Evolutionary conservation across 2,329 filamentous ascomycete genomes (phyloP).

Genomic region (Bipolaris cookei): DNA sequence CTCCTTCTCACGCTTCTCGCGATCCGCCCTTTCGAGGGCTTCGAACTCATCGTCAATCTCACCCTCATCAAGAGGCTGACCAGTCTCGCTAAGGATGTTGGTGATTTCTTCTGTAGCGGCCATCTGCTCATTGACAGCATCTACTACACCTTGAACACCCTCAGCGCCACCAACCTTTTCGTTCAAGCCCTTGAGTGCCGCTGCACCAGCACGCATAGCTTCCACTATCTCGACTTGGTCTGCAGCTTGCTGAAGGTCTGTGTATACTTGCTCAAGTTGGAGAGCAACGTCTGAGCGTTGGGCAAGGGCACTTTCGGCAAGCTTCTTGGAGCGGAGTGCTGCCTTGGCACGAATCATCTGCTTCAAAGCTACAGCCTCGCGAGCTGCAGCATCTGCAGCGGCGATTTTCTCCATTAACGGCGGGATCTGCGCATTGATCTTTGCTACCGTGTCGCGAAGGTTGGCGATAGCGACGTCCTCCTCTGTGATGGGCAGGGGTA

Average conservation of each 20-base stretch:
- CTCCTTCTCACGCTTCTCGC: conserved; percentile 75
- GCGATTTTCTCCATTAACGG: conserved; percentile 64
- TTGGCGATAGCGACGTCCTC: conserved; percentile 84
- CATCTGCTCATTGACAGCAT: conserved; percentile 80
- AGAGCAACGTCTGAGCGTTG: conserved; percentile 74
- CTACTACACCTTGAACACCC: conserved; percentile 76
- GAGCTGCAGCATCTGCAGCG: conserved; percentile 63
- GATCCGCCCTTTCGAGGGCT: conserved; percentile 72
- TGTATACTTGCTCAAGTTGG: conserved; percentile 82
- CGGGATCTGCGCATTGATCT: conserved; percentile 71
- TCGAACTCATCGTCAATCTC: conserved; percentile 90
- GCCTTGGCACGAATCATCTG: conserved; percentile 78
- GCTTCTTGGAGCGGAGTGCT: conserved; percentile 81
- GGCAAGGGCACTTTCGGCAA: conserved; percentile 74
- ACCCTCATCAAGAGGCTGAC: conserved; percentile 68
- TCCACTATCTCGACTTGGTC: conserved; percentile 84
- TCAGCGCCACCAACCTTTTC: conserved; percentile 77
- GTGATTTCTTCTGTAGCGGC: conserved; percentile 75
- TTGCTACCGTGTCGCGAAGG: conserved; percentile 73
- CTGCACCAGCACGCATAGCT: conserved; percentile 79
- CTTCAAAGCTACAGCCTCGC: conserved; percentile 72
- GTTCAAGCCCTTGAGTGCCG: conserved; percentile 75
- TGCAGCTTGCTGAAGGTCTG: conserved; percentile 82
- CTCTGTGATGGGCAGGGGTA: conserved; percentile 67
- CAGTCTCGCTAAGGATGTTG: conserved; percentile 71